Evolutionary conservation across 169 alveolate genomes (phyloP).

Genomic region (Cardiosporidium cionae): DNA sequence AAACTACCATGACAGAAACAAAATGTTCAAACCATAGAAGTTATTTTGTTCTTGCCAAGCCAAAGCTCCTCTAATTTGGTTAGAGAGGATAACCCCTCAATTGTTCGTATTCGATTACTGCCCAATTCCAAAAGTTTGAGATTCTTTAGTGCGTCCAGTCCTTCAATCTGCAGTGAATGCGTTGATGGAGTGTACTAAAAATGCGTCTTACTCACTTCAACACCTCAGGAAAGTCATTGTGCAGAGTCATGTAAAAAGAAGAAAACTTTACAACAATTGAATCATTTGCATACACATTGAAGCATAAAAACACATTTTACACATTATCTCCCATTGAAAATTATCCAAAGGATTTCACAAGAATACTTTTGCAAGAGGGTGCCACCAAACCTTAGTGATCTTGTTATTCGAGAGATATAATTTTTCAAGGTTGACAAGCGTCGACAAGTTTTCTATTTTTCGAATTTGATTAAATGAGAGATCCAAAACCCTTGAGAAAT

Average conservation of each 20-base stretch:
- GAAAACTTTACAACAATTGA: neutral
- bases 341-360: neutral
- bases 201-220: neutral
- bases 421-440: slow-evolving; percentile 27
- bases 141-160: slow-evolving; percentile 25
- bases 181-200: neutral
- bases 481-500: slow-evolving; percentile 27
- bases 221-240: neutral
- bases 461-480: slow-evolving; percentile 45
- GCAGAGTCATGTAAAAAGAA: neutral
- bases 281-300: neutral
- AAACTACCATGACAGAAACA: neutral
- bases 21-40: slow-evolving; percentile 9
- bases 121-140: slow-evolving; percentile 65
- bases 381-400: slow-evolving; percentile 28
- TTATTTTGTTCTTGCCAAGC: slow-evolving; percentile 74
- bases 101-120: slow-evolving; percentile 26
- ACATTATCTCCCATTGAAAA: neutral
- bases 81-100: slow-evolving; percentile 29
- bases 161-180: slow-evolving; percentile 12
- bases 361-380: neutral
- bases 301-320: neutral
- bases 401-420: slow-evolving; percentile 42
- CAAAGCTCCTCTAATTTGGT: slow-evolving; percentile 43
- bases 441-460: slow-evolving; percentile 35